Conservation (phyloP, 768 basidiomycete genomes). For the Kwoniella botswanensis region DNA sequence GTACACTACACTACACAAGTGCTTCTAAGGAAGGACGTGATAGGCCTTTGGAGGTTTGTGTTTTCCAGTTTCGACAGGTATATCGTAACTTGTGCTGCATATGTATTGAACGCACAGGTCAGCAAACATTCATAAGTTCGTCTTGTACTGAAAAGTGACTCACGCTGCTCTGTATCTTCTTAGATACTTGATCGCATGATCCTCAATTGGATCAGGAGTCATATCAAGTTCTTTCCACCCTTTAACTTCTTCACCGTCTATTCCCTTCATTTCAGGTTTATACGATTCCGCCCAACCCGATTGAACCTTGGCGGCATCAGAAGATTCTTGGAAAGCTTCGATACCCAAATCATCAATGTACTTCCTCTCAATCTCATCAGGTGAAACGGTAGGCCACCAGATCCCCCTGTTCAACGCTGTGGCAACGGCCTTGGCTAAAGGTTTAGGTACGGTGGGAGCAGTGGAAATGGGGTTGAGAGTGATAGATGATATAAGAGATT, state of each 20-base stretch:
- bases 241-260: slow-evolving; percentile 62
- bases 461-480: slow-evolving; percentile 76
- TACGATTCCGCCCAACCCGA: slow-evolving; percentile 43
- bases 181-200: slow-evolving; percentile 85
- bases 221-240: slow-evolving; percentile 85
- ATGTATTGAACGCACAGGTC: background rate
- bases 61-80: slow-evolving; percentile 56
- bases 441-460: slow-evolving; percentile 77
- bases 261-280: slow-evolving; percentile 48
- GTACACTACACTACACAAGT: background rate
- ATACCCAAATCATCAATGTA: slow-evolving; percentile 75
- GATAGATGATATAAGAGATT: slow-evolving; percentile 71
- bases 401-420: slow-evolving; percentile 67
- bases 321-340: slow-evolving; percentile 51
- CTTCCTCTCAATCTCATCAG: slow-evolving; percentile 87
- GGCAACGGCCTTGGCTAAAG: slow-evolving; percentile 69
- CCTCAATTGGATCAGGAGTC: slow-evolving; percentile 80
- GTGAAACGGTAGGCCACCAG: slow-evolving; percentile 92
- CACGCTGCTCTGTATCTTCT: slow-evolving; percentile 87
- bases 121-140: background rate
- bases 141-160: slow-evolving; percentile 57
- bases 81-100: slow-evolving; percentile 53
- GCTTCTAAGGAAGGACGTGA: slow-evolving; percentile 52
- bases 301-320: slow-evolving; percentile 26
- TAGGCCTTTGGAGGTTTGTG: slow-evolving; percentile 56